phyloP scores from a whole-genome alignment of 176 grass and related monocot species.

The Phoenix roebelenii region DNA sequence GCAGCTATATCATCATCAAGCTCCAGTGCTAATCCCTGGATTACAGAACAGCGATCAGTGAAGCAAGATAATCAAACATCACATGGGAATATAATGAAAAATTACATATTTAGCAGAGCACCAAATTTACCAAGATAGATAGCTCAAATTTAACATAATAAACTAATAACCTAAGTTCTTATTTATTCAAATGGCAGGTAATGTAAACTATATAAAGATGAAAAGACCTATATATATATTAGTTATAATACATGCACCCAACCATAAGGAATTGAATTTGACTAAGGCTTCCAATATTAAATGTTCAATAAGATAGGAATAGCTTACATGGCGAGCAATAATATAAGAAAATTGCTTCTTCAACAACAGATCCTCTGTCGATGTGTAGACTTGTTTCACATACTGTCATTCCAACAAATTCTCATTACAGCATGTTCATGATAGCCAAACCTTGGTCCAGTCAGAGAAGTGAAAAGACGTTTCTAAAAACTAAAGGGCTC shows the following conservation, averaged over 20 bases:
- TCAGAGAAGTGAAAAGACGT: too few relatives aligned
- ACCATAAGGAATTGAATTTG: too few relatives aligned
- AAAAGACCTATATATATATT: too few relatives aligned
- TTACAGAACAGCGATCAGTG: slow-evolving; percentile 2
- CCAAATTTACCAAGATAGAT: too few relatives aligned
- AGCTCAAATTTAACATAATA: too few relatives aligned
- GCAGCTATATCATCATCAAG: slow-evolving; percentile 82
- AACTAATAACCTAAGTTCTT: too few relatives aligned
- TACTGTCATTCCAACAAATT: slow-evolving; percentile 43
- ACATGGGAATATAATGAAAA: too few relatives aligned
- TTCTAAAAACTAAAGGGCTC: too few relatives aligned
- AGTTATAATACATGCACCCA: too few relatives aligned
- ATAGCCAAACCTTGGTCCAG: background rate
- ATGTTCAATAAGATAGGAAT: background rate
- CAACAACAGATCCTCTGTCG: slow-evolving; percentile 60
- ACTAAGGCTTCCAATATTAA: background rate
- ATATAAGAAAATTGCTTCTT: slow-evolving; percentile 97
- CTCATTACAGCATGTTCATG: slow-evolving; percentile 5
- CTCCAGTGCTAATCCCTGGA: slow-evolving; percentile 77
- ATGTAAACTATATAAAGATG: too few relatives aligned
- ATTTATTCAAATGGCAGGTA: too few relatives aligned
- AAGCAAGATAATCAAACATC: background rate
- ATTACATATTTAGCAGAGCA: too few relatives aligned
- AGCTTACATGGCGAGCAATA: slow-evolving; percentile 78
- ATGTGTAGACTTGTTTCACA: slow-evolving; percentile 83